A percentile compares a stretch with the other conserved stretches of the same genome.
These are phyloP conservation scores for Leptodermis oblonga DNA, from an alignment of 257 asterid genomes.

Conservation along the genomic window DNA sequence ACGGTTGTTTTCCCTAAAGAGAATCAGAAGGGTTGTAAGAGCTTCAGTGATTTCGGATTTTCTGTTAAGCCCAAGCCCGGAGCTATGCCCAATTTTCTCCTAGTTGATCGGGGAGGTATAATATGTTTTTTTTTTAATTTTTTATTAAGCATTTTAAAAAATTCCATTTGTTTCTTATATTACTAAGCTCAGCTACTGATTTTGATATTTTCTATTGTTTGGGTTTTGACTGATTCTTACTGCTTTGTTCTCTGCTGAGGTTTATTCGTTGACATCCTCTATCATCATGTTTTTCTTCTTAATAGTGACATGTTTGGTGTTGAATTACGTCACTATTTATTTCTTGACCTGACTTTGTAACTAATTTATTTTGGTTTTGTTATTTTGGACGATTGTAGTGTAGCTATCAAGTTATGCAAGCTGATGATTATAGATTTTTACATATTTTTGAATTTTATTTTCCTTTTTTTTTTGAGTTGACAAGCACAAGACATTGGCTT, in stretches of 20 bases:
- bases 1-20: conserved; percentile 64
- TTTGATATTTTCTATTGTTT: not conserved
- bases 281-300: not conserved
- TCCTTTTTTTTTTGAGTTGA: not conserved
- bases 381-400: not conserved
- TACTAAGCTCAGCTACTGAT: not conserved
- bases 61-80: conserved; percentile 76
- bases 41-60: conserved; percentile 54
- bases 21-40: conserved; percentile 67
- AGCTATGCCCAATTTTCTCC: conserved; percentile 76
- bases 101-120: conserved; percentile 94
- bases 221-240: not conserved
- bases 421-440: too few species aligned
- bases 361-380: not conserved
- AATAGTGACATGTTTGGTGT: not conserved
- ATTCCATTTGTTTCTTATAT: not conserved
- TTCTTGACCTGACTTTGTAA: not conserved
- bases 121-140: not conserved
- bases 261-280: not conserved
- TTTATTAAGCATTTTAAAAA: not conserved
- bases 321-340: not conserved
- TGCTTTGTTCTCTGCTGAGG: not conserved
- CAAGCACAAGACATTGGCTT: not conserved
- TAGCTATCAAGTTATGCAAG: too few species aligned
- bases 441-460: not conserved